These are phyloP conservation scores for Populus hybrid DNA, from an alignment of 441 rosid genomes.

Conservation along the genomic window DNA sequence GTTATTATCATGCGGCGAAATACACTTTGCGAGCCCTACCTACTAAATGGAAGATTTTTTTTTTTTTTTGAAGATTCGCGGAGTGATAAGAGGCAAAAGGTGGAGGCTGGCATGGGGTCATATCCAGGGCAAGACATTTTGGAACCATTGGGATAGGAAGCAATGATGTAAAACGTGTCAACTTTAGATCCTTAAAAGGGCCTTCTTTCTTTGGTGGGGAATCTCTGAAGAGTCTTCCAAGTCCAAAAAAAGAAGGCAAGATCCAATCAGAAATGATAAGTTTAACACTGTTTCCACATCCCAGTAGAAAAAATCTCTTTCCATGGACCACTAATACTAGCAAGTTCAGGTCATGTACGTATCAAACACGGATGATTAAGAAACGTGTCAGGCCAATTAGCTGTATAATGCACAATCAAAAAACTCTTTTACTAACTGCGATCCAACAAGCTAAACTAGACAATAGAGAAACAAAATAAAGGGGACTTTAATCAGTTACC, in stretches of 20 bases:
- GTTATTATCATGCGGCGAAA: conserved; percentile 3
- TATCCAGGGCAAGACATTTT: too few relatives aligned
- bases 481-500: conserved; percentile 34
- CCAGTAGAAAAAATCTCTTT: neutral
- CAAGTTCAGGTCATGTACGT: neutral
- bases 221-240: neutral
- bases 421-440: neutral
- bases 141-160: neutral
- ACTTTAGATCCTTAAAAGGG: neutral
- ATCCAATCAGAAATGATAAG: neutral
- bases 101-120: neutral
- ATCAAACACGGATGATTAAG: neutral
- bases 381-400: neutral
- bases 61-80: too few relatives aligned
- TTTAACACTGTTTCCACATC: neutral
- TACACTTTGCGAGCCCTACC: too few relatives aligned
- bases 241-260: neutral
- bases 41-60: neutral
- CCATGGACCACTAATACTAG: neutral
- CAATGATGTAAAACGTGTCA: neutral
- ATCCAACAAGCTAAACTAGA: neutral
- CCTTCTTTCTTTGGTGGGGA: neutral
- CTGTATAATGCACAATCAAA: neutral
- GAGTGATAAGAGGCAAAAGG: neutral
- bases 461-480: neutral